Conservation (phyloP, 176 grass and related monocot species). For the Zoysia japonica region DNA sequence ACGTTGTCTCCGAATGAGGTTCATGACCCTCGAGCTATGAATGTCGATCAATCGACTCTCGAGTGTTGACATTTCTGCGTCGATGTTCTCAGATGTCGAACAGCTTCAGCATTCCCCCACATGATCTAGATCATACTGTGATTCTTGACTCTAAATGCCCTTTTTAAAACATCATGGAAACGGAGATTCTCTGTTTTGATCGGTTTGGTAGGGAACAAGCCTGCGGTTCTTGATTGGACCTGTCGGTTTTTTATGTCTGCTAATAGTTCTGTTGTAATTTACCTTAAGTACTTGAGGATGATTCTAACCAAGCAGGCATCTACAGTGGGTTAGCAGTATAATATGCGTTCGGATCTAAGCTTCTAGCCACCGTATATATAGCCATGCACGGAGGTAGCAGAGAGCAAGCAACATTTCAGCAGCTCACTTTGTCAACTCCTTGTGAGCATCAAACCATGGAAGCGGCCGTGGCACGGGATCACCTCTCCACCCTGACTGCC, state of each 20-base stretch:
- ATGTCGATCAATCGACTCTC: not conserved
- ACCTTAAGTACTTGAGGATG: not conserved
- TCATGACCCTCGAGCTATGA: not conserved
- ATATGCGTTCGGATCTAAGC: not conserved
- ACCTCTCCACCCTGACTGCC: not conserved
- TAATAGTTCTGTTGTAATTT: not conserved
- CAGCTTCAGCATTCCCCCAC: not conserved
- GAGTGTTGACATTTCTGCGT: not conserved
- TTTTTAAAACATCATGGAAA: not conserved
- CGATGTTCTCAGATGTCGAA: not conserved
- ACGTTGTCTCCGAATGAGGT: not conserved
- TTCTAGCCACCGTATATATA: slow-evolving; percentile 20
- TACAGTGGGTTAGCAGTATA: not conserved
- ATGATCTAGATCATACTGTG: not conserved
- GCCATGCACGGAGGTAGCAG: not conserved
- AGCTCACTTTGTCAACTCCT: slow-evolving; percentile 6
- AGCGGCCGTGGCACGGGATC: not conserved
- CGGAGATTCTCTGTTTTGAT: not conserved
- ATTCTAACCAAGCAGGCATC: not conserved
- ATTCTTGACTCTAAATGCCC: not conserved
- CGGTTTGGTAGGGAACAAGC: not conserved
- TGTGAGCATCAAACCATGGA: slow-evolving; percentile 4
- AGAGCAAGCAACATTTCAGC: not conserved
- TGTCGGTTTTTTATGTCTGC: not conserved
- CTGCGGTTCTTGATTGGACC: not conserved